A percentile compares a stretch with the other conserved stretches of the same genome.
Conservation (phyloP, 352 stramenopile species). For the Aphanomyces invadans region DNA sequence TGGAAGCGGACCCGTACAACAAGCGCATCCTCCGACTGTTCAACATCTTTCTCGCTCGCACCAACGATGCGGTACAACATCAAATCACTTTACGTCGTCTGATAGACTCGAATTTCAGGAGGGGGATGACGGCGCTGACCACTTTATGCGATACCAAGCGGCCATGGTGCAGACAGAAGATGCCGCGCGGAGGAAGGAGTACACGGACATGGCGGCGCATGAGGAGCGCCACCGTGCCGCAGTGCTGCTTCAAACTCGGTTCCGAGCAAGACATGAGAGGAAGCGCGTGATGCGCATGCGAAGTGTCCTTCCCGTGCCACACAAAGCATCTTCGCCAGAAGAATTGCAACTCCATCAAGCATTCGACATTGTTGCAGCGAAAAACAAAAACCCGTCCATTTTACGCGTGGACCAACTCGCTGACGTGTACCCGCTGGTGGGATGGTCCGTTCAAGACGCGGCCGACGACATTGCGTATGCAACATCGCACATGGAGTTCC, state of each 20-base stretch:
- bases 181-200: conserved; percentile 25
- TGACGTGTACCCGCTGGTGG: conserved; percentile 10
- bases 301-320: conserved; percentile 39
- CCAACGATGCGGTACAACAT: background rate
- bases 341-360: conserved; percentile 32
- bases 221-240: conserved; percentile 33
- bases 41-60: conserved; percentile 59
- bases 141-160: conserved; percentile 63
- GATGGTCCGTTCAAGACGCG: background rate
- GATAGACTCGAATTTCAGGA: conserved; percentile 28
- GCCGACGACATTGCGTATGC: conserved; percentile 17
- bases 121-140: conserved; percentile 45
- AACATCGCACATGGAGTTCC: background rate
- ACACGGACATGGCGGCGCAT: conserved; percentile 30
- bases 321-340: conserved; percentile 41
- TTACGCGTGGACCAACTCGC: conserved; percentile 12
- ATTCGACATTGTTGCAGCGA: conserved; percentile 34
- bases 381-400: background rate
- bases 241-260: conserved; percentile 57
- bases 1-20: conserved; percentile 57
- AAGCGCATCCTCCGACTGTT: conserved; percentile 59
- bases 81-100: background rate
- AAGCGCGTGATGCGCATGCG: conserved; percentile 45
- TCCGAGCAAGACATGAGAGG: conserved; percentile 43
- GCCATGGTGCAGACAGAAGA: conserved; percentile 51